phyloP scores from a whole-genome alignment of 345 rosid species.

The Eucalyptus camaldulensis region DNA sequence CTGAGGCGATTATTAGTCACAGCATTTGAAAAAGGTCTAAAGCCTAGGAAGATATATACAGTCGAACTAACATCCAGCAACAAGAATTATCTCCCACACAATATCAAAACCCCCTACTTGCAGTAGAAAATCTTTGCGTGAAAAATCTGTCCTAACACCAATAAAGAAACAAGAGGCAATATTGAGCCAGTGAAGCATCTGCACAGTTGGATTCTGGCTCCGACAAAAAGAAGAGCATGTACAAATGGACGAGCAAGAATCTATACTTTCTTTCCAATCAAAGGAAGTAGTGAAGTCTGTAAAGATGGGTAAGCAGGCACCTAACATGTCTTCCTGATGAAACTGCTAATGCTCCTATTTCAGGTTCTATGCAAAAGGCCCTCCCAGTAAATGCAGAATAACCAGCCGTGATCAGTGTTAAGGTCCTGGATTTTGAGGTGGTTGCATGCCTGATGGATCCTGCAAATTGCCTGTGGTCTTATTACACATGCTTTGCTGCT shows the following conservation, averaged over 20 bases:
- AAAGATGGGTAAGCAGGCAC: not conserved
- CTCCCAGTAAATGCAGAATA: not conserved
- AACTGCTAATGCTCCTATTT: not conserved
- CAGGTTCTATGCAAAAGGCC: not conserved
- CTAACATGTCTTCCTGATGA: not conserved
- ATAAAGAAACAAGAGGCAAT: not conserved
- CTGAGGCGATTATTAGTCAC: not conserved
- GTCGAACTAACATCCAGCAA: not conserved
- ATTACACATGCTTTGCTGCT: not conserved
- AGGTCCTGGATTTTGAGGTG: not conserved
- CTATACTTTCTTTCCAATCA: not conserved
- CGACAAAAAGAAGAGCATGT: not conserved
- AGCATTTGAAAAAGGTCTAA: not conserved
- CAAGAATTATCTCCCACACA: not conserved
- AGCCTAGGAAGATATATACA: not conserved
- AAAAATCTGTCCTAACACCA: not conserved
- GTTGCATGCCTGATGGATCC: not conserved
- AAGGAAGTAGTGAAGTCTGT: not conserved
- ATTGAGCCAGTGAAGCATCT: not conserved
- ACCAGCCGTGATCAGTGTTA: not conserved
- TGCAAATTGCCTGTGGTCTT: not conserved
- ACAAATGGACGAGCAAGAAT: not conserved
- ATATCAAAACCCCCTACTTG: not conserved
- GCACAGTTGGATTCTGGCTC: not conserved
- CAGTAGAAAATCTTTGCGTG: not conserved